Evolutionary conservation across 1,284 basidiomycete genomes (phyloP), one percentile per base, ranked within the genome.

Genomic region (Papiliotrema terrestris): DNA sequence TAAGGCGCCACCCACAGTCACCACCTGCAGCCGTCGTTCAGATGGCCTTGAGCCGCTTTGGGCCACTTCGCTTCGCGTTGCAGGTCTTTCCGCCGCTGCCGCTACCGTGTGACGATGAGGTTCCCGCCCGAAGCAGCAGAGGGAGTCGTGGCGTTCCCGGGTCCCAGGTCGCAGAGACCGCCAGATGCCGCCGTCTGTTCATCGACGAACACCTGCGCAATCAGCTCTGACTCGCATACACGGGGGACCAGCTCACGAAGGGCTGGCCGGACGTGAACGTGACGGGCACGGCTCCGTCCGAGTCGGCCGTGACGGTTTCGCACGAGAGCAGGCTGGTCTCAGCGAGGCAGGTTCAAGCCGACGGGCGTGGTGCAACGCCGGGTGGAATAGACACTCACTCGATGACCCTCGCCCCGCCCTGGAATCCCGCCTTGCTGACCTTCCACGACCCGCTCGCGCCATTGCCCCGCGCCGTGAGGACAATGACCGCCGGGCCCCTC

Each of bases 381-480:
- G 11, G 29, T 6, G 11, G 22, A 22, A 13, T n/a, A 9, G n/a
- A 45, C 29, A 32, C 29, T 32, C 29, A 32, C 29, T 32, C 29
- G 11, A 32, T 11, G 11, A 32, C 29, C 29, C 11, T 32, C 29
- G 29, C 29, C 11, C 29, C 29, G 29, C 29, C 29, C 29, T 32
- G 29, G 29, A 32, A 32, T 32, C 29, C 29, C 5, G 29, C 29
- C 11, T 32, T 32, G 29, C 29, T 32, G 29, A 32, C 29, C 11
- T 32, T 32, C 29, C 29, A 32, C 29, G 5, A 5, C 29, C 29
- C 29, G 11, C 11, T 32, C 6, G 29, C 29, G 11, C 29, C 29
- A 32, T 17, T 17, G 63, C 68, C 61, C 51, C 89, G 84, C 73
- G 86, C 89, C 23, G 88, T 90, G 61, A 88, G 63, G 32, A 90